phyloP scores from a whole-genome alignment of 2,329 filamentous ascomycete species.

The Alternaria gansuensis region DNA sequence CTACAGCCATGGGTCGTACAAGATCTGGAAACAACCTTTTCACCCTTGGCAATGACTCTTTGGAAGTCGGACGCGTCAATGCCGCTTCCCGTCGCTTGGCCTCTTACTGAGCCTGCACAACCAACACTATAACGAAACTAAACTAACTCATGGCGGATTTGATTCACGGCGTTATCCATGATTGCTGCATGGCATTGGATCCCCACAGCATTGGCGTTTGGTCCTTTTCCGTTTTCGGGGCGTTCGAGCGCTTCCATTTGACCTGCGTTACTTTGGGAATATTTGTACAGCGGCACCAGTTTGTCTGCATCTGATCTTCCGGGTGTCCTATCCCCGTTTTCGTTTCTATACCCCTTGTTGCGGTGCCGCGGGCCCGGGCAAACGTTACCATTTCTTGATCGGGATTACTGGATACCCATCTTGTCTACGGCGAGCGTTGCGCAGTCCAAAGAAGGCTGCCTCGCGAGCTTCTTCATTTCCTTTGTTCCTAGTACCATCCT shows the following conservation, averaged over 20 bases:
- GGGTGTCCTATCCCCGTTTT: conserved; percentile 38
- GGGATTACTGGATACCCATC: conserved; percentile 42
- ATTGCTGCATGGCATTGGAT: conserved; percentile 45
- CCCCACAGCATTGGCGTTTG: conserved; percentile 49
- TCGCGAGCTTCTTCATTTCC: conserved; percentile 46
- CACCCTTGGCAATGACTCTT: conserved; percentile 43
- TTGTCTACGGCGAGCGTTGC: conserved; percentile 37
- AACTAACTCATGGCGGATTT: conserved; percentile 47
- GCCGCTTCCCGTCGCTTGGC: conserved; percentile 49
- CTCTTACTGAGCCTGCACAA: conserved; percentile 47
- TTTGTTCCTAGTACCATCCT: conserved; percentile 49
- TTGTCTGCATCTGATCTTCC: conserved; percentile 31
- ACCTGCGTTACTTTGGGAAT: conserved; percentile 37
- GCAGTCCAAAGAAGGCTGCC: conserved; percentile 40
- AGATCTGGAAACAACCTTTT: conserved; percentile 45
- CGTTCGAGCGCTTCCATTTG: conserved; percentile 51
- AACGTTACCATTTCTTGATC: conserved; percentile 38
- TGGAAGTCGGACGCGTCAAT: conserved; percentile 43
- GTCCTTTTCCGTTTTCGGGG: conserved; percentile 41
- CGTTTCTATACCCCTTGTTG: conserved; percentile 46
- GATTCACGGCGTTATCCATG: conserved; percentile 51
- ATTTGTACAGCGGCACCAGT: conserved; percentile 35
- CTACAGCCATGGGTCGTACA: conserved; percentile 57
- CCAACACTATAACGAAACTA: conserved; percentile 46
- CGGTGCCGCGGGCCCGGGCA: conserved; percentile 31